phyloP scores from a whole-genome alignment of 208 protist genomes.

The Porcisia hertigi region DNA sequence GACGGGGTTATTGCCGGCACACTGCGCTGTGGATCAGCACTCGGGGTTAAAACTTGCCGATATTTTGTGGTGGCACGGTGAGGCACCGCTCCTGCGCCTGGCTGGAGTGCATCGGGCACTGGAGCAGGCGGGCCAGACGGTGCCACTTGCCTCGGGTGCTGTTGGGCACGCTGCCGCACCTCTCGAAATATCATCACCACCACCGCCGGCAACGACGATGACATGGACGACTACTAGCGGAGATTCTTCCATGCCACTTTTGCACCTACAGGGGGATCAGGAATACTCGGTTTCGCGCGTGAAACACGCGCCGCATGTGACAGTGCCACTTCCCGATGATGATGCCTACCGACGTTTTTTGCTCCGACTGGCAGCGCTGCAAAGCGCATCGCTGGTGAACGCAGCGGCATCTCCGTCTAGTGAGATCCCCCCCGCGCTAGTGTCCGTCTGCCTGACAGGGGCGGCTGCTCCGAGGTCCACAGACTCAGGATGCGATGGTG shows the following conservation, averaged over 20 bases:
- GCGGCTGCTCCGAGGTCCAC: background rate
- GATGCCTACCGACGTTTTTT: conserved; percentile 58
- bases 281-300: background rate
- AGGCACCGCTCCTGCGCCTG: conserved; percentile 38
- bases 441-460: conserved; percentile 12
- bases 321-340: conserved; percentile 45
- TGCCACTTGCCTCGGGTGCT: background rate
- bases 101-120: conserved; percentile 34
- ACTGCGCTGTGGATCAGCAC: background rate
- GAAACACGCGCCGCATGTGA: conserved; percentile 9
- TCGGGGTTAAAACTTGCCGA: conserved; percentile 23
- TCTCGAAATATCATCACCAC: background rate
- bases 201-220: background rate
- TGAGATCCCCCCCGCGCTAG: background rate
- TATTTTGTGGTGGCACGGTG: conserved; percentile 48
- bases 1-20: background rate
- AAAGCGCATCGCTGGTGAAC: background rate
- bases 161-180: background rate
- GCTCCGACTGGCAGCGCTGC: conserved; percentile 38
- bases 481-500: background rate
- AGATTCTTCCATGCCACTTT: background rate
- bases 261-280: background rate
- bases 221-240: background rate
- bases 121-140: background rate
- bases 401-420: background rate